Evolutionary conservation across 2,329 filamentous ascomycete species (phyloP).

Genomic region (Ophiostoma sp.): DNA sequence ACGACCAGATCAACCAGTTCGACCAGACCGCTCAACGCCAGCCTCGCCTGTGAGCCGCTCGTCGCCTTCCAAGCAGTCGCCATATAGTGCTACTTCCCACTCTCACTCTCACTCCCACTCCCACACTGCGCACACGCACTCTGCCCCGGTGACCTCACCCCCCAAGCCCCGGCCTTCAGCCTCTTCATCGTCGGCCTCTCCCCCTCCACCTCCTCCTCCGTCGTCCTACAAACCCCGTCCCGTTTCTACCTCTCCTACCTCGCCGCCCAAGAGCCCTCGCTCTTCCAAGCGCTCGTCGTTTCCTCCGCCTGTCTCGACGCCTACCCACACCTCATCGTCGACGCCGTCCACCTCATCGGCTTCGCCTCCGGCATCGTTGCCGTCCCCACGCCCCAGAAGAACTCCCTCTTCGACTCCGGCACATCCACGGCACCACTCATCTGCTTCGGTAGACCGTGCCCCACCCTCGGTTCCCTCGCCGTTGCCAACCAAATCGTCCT

Average conservation of each 20-base stretch:
- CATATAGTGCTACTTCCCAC: slow-evolving; percentile 20
- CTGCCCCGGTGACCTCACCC: slow-evolving; percentile 5
- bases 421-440: slow-evolving; percentile 7
- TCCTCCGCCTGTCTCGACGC: not conserved
- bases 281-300: slow-evolving; percentile 8
- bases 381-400: slow-evolving; percentile 14
- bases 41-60: slow-evolving; percentile 25
- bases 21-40: slow-evolving; percentile 17
- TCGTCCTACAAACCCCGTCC: not conserved
- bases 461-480: slow-evolving; percentile 16
- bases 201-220: slow-evolving; percentile 12
- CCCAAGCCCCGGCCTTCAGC: slow-evolving; percentile 10
- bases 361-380: slow-evolving; percentile 16
- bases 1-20: not conserved
- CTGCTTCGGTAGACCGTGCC: not conserved
- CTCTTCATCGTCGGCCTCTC: slow-evolving; percentile 16
- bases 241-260: slow-evolving; percentile 5
- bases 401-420: slow-evolving; percentile 5
- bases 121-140: not conserved
- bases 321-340: slow-evolving; percentile 15
- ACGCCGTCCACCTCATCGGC: slow-evolving; percentile 8
- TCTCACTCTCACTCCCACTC: slow-evolving; percentile 1
- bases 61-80: slow-evolving; percentile 35
- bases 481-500: slow-evolving; percentile 39
- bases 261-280: slow-evolving; percentile 4